Percentiles rank a stretch among this genome's conserved stretches.
These are phyloP conservation scores for Nitzschia palea DNA, from an alignment of 108 stramenopile genomes.

Conservation along the genomic window DNA sequence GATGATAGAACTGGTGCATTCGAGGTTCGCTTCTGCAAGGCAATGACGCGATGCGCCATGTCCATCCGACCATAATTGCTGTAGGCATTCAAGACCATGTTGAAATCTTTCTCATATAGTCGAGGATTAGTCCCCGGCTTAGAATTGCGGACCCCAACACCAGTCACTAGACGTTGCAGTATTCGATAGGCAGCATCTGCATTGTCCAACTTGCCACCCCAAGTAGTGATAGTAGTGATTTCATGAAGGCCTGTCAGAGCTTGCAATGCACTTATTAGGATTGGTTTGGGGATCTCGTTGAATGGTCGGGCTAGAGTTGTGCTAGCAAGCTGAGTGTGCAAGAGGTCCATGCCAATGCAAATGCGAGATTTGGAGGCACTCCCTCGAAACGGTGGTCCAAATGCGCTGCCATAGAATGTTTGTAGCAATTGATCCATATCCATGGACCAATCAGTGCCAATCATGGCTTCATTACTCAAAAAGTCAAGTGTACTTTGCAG, in stretches of 20 bases:
- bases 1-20: conserved; percentile 67
- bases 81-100: conserved; percentile 72
- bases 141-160: conserved; percentile 55
- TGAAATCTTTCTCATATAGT: conserved; percentile 75
- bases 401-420: conserved; percentile 37
- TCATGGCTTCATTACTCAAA: background rate
- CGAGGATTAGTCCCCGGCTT: background rate
- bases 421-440: conserved; percentile 51
- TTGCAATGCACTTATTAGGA: conserved; percentile 50
- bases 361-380: conserved; percentile 17
- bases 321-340: conserved; percentile 56
- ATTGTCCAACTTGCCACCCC: conserved; percentile 10
- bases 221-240: background rate
- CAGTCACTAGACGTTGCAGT: conserved; percentile 68
- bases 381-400: conserved; percentile 40
- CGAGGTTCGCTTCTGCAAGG: conserved; percentile 63
- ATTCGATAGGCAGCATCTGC: conserved; percentile 65
- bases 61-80: conserved; percentile 53
- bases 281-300: conserved; percentile 47
- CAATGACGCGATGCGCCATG: conserved; percentile 70
- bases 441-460: conserved; percentile 6
- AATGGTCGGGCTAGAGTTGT: conserved; percentile 40
- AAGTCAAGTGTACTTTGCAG: conserved; percentile 24
- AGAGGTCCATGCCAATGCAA: conserved; percentile 44
- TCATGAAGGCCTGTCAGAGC: conserved; percentile 51